Evolutionary conservation across 495 filamentous ascomycete species (phyloP), one percentile per base, ranked within the genome.

Genomic region (Tuber calosporum): DNA sequence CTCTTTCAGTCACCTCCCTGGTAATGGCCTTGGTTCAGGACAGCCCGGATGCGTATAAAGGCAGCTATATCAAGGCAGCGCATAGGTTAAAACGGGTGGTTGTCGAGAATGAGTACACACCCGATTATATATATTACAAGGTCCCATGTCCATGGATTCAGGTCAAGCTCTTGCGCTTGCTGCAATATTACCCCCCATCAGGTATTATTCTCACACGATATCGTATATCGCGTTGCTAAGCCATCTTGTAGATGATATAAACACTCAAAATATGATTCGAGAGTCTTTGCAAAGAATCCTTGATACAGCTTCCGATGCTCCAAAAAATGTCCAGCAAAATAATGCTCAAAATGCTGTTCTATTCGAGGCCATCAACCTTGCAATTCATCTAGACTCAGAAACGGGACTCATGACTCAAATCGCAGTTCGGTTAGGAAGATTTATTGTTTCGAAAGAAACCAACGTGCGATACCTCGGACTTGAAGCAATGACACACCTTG

Each of bases 131-230:
- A 53, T 99, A 99, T 83, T 99, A 99, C 86, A 97, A 97, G 73
- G 96, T 99, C 39, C 96, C 96, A 13, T 98, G 94, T 82, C 96
- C 96, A 15, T 99, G 96, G 96, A 91, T 98, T 45, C 96, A 99
- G 83, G 92, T 97, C 74, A 99, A 99, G 83, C 83, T 98, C 19
- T 82, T 99, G 72, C 88, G 93, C 66, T 81, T 99, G 69, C 85
- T 99, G 73, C 96, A 99, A 82, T 99, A 98, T 79, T 99, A 94
- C 83, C 91, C 94, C 3, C 96, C 96, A 39, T 96, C 95, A 84
- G 91, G 93, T 94, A 88, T 75, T 82, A 62, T 66, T 13, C n/a
- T 53, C 70, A 45, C 62, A 2, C 67, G 4, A 2, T 34, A 19
- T 30, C 53, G 11, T 15, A 1, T 4, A 5, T 34, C 53, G 26